Conservation (phyloP, 2,329 filamentous ascomycete genomes). For the Trichothecium roseum region DNA sequence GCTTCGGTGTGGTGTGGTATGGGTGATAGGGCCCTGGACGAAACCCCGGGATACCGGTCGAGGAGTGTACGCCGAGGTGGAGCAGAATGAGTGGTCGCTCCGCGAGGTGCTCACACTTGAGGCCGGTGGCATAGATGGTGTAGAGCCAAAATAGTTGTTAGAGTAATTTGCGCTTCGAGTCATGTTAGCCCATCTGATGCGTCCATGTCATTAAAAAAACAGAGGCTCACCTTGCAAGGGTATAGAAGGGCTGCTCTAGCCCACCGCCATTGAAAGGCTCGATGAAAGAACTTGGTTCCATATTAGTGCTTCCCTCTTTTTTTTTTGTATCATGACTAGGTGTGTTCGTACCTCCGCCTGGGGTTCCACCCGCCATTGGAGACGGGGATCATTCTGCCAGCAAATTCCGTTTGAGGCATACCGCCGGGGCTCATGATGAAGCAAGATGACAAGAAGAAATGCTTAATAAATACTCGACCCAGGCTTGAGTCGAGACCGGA, state of each 20-base stretch:
- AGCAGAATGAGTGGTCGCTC: background rate
- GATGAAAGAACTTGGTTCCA: slow-evolving; percentile 16
- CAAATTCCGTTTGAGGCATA: slow-evolving; percentile 37
- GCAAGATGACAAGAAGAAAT: background rate
- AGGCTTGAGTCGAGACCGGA: too few species aligned
- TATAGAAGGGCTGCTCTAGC: slow-evolving; percentile 25
- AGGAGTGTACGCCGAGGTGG: slow-evolving; percentile 2
- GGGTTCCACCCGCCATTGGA: slow-evolving; percentile 39
- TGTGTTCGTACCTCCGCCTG: slow-evolving; percentile 39
- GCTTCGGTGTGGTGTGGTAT: too few species aligned
- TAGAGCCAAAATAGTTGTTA: background rate
- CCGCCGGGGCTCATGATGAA: slow-evolving; percentile 22
- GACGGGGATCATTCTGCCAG: slow-evolving; percentile 34
- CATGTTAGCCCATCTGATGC: background rate
- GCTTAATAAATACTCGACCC: too few species aligned
- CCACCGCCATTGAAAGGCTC: slow-evolving; percentile 18
- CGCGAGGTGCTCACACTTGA: background rate
- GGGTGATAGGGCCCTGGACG: slow-evolving; percentile 29
- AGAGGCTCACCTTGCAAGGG: slow-evolving; percentile 24
- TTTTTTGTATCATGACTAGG: slow-evolving; percentile 2
- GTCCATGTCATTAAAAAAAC: background rate
- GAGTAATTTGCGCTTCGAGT: background rate
- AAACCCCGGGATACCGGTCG: slow-evolving; percentile 23
- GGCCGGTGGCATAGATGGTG: background rate
- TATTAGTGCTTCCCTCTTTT: background rate